phyloP scores from a whole-genome alignment of 2,329 filamentous ascomycete species.

The Trichophyton verrucosum region DNA sequence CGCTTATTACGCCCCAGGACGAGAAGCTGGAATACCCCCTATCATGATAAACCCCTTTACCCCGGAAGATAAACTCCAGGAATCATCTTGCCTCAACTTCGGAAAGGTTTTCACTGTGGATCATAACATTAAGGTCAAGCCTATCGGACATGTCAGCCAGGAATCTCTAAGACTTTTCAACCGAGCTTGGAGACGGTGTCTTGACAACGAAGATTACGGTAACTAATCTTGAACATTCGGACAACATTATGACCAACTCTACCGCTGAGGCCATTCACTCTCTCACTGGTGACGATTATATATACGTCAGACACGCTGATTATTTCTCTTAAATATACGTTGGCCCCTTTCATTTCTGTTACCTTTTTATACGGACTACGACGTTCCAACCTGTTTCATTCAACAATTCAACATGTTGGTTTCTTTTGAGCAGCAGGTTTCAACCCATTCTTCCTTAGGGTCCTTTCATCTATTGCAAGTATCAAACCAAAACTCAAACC shows the following conservation, averaged over 20 bases:
- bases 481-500: neutral
- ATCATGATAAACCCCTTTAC: constrained; percentile 23
- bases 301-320: too few species aligned
- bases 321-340: neutral
- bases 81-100: constrained; percentile 30
- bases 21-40: constrained; percentile 11
- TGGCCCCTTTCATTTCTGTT: neutral
- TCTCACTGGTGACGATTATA: neutral
- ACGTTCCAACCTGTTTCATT: neutral
- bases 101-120: constrained; percentile 32
- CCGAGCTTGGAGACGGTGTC: constrained; percentile 12
- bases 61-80: constrained; percentile 16
- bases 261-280: neutral
- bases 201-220: neutral
- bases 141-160: constrained; percentile 25
- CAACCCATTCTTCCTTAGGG: neutral
- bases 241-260: neutral
- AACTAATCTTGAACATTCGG: neutral
- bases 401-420: neutral
- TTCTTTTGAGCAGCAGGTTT: neutral
- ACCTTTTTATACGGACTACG: neutral
- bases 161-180: constrained; percentile 19
- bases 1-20: too few species aligned
- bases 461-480: neutral
- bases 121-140: constrained; percentile 32